These are phyloP conservation scores for Colletotrichum liriopes DNA, from an alignment of 2,329 filamentous ascomycete genomes.

Conservation along the genomic window DNA sequence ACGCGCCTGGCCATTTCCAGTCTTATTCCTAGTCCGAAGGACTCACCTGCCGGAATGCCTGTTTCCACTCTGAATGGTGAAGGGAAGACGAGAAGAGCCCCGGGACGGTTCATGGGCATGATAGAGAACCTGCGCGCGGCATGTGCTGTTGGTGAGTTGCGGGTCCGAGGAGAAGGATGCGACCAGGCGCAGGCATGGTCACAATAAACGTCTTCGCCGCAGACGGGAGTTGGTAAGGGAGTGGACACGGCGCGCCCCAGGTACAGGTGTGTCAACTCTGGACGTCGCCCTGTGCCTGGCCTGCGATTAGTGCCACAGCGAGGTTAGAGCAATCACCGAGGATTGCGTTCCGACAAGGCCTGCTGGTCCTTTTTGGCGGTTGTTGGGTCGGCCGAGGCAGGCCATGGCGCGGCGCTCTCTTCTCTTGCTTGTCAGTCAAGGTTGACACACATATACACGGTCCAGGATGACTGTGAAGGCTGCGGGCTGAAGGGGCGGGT, in stretches of 20 bases:
- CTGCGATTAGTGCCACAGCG: neutral
- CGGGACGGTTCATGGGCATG: neutral
- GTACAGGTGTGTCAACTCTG: neutral
- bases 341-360: neutral
- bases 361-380: neutral
- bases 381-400: neutral
- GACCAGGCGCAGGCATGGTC: constrained; percentile 14
- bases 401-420: neutral
- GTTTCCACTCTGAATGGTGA: neutral
- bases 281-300: neutral
- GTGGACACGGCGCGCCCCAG: neutral
- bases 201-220: constrained; percentile 8
- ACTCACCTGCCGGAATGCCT: neutral
- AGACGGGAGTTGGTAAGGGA: constrained; percentile 14
- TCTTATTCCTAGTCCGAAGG: neutral
- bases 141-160: neutral
- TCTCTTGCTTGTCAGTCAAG: neutral
- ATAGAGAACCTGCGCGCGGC: neutral
- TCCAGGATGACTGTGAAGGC: neutral
- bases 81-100: neutral
- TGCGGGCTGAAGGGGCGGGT: neutral
- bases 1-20: neutral
- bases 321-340: neutral
- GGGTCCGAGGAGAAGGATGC: neutral
- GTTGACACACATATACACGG: neutral